Percentiles rank a stretch among this genome's conserved stretches.
These are phyloP conservation scores for Kodamaea derodonti DNA, from an alignment of 1,139 yeast species.

Conservation along the genomic window DNA sequence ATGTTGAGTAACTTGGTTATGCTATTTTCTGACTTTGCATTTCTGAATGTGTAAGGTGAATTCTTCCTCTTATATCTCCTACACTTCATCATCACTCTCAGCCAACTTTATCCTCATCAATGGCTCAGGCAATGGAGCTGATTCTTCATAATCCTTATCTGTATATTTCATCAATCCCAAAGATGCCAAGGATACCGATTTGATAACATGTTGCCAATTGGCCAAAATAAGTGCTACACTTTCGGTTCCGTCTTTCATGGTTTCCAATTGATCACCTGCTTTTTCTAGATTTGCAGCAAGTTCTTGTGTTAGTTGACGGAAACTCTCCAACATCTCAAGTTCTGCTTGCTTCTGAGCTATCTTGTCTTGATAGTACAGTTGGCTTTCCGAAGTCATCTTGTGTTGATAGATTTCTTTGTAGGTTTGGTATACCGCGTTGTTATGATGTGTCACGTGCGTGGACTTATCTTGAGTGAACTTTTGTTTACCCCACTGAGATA, in stretches of 20 bases:
- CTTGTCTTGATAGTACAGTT: slow-evolving; percentile 20
- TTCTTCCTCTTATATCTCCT: too few relatives aligned
- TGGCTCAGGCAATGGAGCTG: slow-evolving; percentile 45
- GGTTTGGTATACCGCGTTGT: too few relatives aligned
- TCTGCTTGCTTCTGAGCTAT: slow-evolving; percentile 50
- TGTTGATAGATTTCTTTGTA: too few relatives aligned
- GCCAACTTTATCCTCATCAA: slow-evolving; percentile 58
- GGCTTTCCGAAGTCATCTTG: too few relatives aligned
- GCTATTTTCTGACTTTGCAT: too few relatives aligned
- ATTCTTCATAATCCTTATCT: slow-evolving; percentile 42
- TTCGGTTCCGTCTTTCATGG: slow-evolving; percentile 56
- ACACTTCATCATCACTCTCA: slow-evolving; percentile 29
- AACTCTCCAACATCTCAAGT: slow-evolving; percentile 47
- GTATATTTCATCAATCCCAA: slow-evolving; percentile 49
- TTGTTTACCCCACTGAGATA: too few relatives aligned
- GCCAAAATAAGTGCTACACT: slow-evolving; percentile 53
- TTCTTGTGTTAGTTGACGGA: slow-evolving; percentile 44
- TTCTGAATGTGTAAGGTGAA: too few relatives aligned
- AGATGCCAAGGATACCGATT: slow-evolving; percentile 66
- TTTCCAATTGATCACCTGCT: slow-evolving; percentile 45
- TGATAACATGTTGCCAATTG: slow-evolving; percentile 68
- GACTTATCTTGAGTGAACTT: too few relatives aligned
- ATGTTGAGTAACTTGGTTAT: too few relatives aligned
- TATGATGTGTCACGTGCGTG: background rate
- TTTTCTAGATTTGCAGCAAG: slow-evolving; percentile 47